These are phyloP conservation scores for Articulospora tetracladia DNA, from an alignment of 495 filamentous ascomycete genomes.

Conservation along the genomic window DNA sequence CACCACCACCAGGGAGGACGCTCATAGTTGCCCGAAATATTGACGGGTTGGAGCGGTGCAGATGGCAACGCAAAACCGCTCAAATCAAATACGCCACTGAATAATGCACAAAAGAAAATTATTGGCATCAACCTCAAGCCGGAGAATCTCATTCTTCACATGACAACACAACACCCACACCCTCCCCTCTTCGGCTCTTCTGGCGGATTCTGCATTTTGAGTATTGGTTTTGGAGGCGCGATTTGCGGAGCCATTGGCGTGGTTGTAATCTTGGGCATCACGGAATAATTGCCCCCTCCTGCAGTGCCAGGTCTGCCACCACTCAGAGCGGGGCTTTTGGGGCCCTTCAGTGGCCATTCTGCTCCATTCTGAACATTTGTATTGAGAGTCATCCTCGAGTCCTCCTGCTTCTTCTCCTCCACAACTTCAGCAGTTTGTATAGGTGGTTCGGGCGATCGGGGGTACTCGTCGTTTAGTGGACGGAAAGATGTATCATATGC, in stretches of 20 bases:
- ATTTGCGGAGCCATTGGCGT: slow-evolving; percentile 35
- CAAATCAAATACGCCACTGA: slow-evolving; percentile 1
- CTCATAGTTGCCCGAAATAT: not conserved
- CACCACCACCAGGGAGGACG: not conserved
- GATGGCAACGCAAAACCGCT: not conserved
- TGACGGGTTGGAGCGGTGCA: not conserved
- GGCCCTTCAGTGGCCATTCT: slow-evolving; percentile 27
- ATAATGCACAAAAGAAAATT: slow-evolving; percentile 15
- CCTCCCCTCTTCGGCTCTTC: slow-evolving; percentile 31
- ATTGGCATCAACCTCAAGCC: not conserved
- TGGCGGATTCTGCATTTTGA: slow-evolving; percentile 23
- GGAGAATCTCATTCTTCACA: slow-evolving; percentile 29
- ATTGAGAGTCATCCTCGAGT: not conserved
- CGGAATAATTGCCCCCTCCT: slow-evolving; percentile 50
- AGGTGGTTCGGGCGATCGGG: slow-evolving; percentile 16
- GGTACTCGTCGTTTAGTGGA: slow-evolving; percentile 58
- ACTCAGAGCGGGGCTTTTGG: slow-evolving; percentile 38
- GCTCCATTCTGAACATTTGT: slow-evolving; percentile 16
- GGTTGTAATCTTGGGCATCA: slow-evolving; percentile 49
- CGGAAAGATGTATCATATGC: slow-evolving; percentile 81
- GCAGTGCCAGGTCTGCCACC: slow-evolving; percentile 34
- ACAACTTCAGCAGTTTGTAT: slow-evolving; percentile 27
- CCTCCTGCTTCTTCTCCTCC: slow-evolving; percentile 27
- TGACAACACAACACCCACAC: slow-evolving; percentile 51
- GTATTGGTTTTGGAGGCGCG: slow-evolving; percentile 23